Evolutionary conservation across 306 rosid genomes (phyloP).

Genomic region (Dalbergia oliveri): DNA sequence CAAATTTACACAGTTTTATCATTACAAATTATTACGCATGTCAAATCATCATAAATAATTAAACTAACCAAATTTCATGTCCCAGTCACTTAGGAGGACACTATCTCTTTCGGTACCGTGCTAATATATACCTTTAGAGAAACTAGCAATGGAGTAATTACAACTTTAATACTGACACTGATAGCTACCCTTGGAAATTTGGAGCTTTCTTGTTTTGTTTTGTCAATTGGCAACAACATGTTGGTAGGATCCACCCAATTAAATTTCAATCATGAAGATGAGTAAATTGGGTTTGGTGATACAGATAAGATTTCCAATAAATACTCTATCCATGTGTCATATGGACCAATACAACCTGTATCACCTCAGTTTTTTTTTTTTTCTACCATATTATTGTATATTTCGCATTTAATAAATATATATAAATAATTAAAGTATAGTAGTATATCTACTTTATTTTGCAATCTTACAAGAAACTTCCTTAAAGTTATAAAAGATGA

Average conservation of each 20-base stretch:
- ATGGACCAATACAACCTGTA: background rate
- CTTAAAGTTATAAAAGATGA: background rate
- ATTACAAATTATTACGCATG: too few relatives aligned
- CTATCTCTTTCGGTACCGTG: too few relatives aligned
- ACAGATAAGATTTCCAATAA: background rate
- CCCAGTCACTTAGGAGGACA: too few relatives aligned
- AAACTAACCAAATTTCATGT: too few relatives aligned
- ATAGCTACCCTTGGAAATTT: too few relatives aligned
- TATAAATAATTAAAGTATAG: too few relatives aligned
- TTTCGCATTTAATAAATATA: background rate
- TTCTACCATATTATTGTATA: background rate
- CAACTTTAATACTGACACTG: too few relatives aligned
- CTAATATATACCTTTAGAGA: too few relatives aligned
- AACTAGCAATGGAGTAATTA: too few relatives aligned
- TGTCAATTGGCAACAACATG: background rate
- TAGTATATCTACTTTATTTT: too few relatives aligned
- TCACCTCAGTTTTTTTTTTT: background rate
- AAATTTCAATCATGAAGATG: background rate
- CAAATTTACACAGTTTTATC: too few relatives aligned
- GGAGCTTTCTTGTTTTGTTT: background rate
- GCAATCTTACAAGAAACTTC: background rate
- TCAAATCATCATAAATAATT: too few relatives aligned
- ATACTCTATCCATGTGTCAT: background rate
- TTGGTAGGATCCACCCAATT: background rate
- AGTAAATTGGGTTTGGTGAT: background rate